Evolutionary conservation across 768 basidiomycete genomes (phyloP), one percentile per base, ranked within the genome.

Genomic region (Pholiota molesta): DNA sequence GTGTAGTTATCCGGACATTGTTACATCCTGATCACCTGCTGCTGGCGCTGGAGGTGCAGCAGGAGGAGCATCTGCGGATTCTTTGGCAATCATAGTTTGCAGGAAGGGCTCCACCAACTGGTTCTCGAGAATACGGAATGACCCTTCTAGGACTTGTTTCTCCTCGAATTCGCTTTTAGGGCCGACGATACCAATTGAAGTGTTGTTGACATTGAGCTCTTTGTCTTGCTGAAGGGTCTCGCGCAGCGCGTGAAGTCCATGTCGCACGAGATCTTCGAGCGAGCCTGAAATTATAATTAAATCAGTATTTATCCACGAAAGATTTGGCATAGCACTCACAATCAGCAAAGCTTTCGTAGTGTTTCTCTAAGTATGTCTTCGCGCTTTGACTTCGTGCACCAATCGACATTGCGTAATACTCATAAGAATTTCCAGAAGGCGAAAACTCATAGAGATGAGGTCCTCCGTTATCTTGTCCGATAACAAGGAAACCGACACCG

Each of bases 221-320:
- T 99, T 99, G 80, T 99, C 97, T 72, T 99, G 97, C 70, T 99
- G 97, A 39, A 99, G 86, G 2, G 97, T 99, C 74, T 99, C 97
- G 31, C 95, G 89, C 16, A 99, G 85, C 13, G 97, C 97, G 62
- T 95, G 92, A 40, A 99, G 83, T 16, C 97, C 97, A 71, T 99
- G 97, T 66, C 84, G 86, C 75, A 99, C 88, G 35, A 99, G 83
- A 42, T 95, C 89, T 73, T 96, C 92, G 55, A 98, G 81, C 44
- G 86, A 84, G 73, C 87, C 95, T 97, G 16, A 44, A 39, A 49
- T 45, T 37, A 42, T 33, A 13, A 49, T 17, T 52, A 37, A 23
- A 60, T 59, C 35, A 64, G 31, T 11, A 29, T 6, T 16, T 35
- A 23, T 23, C 4, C 10, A 26, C 23, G 2, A 49, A 45, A 40